Base-by-base conservation (phyloP, 331 rosid species). In the Malus hybrid region DNA sequence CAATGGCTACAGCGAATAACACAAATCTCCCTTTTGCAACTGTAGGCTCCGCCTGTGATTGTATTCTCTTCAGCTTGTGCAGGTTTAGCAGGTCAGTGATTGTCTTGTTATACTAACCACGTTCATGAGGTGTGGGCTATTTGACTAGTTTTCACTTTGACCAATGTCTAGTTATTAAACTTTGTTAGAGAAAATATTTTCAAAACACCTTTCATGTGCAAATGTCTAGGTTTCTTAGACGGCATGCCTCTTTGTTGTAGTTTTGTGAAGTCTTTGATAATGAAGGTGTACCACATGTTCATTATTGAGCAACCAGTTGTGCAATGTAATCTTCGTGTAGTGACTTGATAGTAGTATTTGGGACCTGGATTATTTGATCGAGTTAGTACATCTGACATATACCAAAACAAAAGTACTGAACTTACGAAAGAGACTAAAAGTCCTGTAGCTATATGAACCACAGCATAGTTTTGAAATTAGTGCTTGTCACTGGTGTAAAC, bases 21-120 rank as follows among this genome's bases (percentile, higher is more conserved):
- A 50, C 55, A 29, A 81, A 62, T 59, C 67, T 42, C 24, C 19
- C 33, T 32, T 70, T 39, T 76, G 77, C 76, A 82, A 70, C 71
- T 90, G 85, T 90, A 93, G 97, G 87, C 98, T 73, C 98, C 98
- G 2, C 98, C 98, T 10, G 97, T 93, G 85, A 80, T 91, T 27
- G 84, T 93, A 67, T 90, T 91, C 83, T 93, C 98, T 83, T 93
- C 97, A 19, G 90, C 91, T 73, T 93, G 91, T 72, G 98, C 98
- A 12, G 97, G 97, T 72, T 77, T 91, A 74, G 88, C 96, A 84
- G 97, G 97, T 89, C 13, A 70, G 77, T 54, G 19, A 39, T 60
- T 67, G 66, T 60, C 44, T 24, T 56, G 13, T 8, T 60, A 20
- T 24, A 10, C 27, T 60, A 36, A 3, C 5, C 10, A 24, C 16